Evolutionary conservation across 1,284 basidiomycete species (phyloP).

Genomic region (Melampsora abietis-canadensis): DNA sequence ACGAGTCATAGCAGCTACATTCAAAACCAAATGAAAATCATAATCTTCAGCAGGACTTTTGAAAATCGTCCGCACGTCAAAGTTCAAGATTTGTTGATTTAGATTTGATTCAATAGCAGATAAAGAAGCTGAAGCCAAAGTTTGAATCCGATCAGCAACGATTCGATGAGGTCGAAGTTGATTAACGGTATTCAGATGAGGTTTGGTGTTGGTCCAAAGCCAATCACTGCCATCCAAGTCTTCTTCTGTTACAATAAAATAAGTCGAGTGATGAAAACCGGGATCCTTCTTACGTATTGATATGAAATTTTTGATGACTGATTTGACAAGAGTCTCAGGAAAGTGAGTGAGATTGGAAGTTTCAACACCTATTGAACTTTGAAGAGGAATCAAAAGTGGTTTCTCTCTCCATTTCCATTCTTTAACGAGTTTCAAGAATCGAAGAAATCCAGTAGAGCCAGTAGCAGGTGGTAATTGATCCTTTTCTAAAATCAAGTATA

Average conservation of each 20-base stretch:
- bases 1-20: conserved; percentile 27
- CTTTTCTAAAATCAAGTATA: conserved; percentile 56
- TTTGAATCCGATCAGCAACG: conserved; percentile 30
- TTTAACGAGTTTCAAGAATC: conserved; percentile 69
- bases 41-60: conserved; percentile 33
- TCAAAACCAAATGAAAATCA: conserved; percentile 35
- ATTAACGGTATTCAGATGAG: conserved; percentile 13
- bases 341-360: conserved; percentile 51
- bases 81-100: not conserved
- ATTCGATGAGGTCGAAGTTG: conserved; percentile 11
- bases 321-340: conserved; percentile 58
- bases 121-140: conserved; percentile 27
- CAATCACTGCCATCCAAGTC: conserved; percentile 73
- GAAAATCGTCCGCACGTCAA: conserved; percentile 18
- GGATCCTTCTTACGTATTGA: conserved; percentile 54
- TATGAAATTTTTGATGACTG: conserved; percentile 61
- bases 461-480: conserved; percentile 55
- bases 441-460: conserved; percentile 68
- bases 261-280: conserved; percentile 61
- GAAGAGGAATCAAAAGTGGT: conserved; percentile 59
- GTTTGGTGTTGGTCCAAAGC: conserved; percentile 62
- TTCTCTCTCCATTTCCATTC: conserved; percentile 69
- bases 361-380: conserved; percentile 51
- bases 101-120: conserved; percentile 15
- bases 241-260: conserved; percentile 76